Conservation (phyloP, 2,329 filamentous ascomycete genomes). For the Neophaeococcomyces mojaviensis region DNA sequence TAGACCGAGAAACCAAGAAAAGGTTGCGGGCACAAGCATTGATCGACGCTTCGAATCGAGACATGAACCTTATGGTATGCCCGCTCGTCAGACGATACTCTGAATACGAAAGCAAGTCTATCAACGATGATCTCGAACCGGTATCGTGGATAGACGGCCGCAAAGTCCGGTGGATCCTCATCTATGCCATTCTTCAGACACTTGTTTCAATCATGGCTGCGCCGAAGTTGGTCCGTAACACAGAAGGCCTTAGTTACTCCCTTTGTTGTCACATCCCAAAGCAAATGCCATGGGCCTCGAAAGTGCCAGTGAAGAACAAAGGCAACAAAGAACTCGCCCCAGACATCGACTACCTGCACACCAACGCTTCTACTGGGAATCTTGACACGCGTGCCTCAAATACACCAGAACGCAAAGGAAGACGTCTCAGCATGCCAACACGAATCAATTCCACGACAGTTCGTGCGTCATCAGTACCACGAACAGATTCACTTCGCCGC, state of each 20-base stretch:
- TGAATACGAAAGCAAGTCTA: conserved; percentile 58
- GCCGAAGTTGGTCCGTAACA: conserved; percentile 55
- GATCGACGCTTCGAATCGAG: conserved; percentile 20
- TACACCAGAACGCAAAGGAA: background rate
- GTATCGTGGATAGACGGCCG: conserved; percentile 59
- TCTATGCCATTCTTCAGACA: conserved; percentile 68
- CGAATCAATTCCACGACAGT: background rate
- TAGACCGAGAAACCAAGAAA: conserved; percentile 16
- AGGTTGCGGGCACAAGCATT: conserved; percentile 16
- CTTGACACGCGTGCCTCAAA: background rate
- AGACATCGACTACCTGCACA: conserved; percentile 8
- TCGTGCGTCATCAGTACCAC: conserved; percentile 3
- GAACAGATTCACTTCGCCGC: conserved; percentile 16
- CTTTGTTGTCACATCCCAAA: conserved; percentile 40
- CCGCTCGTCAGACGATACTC: conserved; percentile 61
- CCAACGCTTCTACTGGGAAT: conserved; percentile 3
- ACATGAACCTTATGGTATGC: conserved; percentile 29
- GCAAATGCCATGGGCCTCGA: conserved; percentile 14
- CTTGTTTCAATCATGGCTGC: conserved; percentile 56
- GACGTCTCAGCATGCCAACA: conserved; percentile 6
- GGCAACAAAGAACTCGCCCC: conserved; percentile 6
- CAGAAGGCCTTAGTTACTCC: conserved; percentile 52
- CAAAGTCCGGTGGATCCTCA: conserved; percentile 69
- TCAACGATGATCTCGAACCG: conserved; percentile 51
- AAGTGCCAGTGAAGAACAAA: background rate